Base-by-base conservation (phyloP, 2,329 filamentous ascomycete species). In the Lecanicillium sp. region DNA sequence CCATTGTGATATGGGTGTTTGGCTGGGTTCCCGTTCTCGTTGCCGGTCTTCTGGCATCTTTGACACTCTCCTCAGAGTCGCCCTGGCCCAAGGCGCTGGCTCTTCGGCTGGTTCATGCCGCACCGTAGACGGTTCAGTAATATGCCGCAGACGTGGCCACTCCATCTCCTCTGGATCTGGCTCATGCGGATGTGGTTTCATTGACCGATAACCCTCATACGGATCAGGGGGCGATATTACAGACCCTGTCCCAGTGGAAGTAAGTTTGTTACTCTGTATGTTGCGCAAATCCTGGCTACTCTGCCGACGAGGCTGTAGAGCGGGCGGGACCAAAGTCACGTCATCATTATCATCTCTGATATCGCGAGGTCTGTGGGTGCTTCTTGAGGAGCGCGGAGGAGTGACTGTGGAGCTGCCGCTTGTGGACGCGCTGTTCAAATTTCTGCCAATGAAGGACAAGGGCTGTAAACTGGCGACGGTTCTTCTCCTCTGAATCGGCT, bases 341-440 rank as follows among this genome's bases (percentile, higher is more conserved):
- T 38, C 40, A 12, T 37, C 31, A 17, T 20, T 9, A 14, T 5
- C 3, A 25, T 22, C 5, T 31, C 32, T 9, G 40, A 18, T 18
- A 7, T 27, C 32, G 4, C 35, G 32, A 9, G 18, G 19, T 20
- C 20, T 35, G 22, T 11, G 6, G 6, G 22, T 25, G 22, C 22
- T 25, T 11, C 22, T 6, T 7, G 22, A 25, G 11, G 22, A 25
- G 22, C 22, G 22, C 11, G 22, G 22, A 29, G 33, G 34, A 3
- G 39, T 41, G 13, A 35, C 39, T 18, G 39, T 41, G 5, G 39
- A 41, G 35, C 39, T 41, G 33, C 34, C 39, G 22, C 39, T 41
- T 25, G 22, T 25, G 22, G 22, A 25, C 7, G 22, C 22, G 11
- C 11, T 25, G 11, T 25, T 12, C 31, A 29, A 2, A 29, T 33